Base-by-base conservation (phyloP, 129 eudicot species). In the Heracleum sosnowskyi region DNA sequence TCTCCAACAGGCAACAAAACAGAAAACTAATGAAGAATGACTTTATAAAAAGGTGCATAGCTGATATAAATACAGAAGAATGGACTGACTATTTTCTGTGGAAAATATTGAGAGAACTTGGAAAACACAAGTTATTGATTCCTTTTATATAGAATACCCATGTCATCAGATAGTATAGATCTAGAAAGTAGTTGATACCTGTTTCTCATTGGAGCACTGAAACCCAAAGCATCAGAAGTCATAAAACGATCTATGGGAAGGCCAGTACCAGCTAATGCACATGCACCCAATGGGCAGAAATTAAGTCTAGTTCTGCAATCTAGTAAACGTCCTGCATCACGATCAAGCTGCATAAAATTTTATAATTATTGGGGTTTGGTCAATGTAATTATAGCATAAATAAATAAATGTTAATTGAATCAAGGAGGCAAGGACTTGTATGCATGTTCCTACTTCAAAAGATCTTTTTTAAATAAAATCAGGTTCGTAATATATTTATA, bases 231-330 rank as follows among this genome's bases (percentile, higher is more conserved):
- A 80, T 87, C 86, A 44, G 97, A 89, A 71, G 99, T 96, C 97
- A 92, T 92, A 85, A 96, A 89, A 76, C 99, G 86, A 74, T 96
- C 97, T 82, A 96, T 96, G 26, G 97, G 97, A 76, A 96, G 92
- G 81, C 99, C 97, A 74, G 97, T 96, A 44, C 99, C 99, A 80
- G 99, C 99, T 80, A 96, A 81, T 51, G 99, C 97, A 83, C 99
- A 96, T 71, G 99, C 99, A 84, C 99, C 99, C 80, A 96, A 83
- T 28, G 99, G 97, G 77, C 90, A 90, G 85, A 86, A 90, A 84
- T 96, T 96, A 84, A 89, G 60, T 80, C 99, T 89, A 31, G 51
- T 87, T 82, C 86, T 88, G 85, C 99, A 96, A 84, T 96, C 97
- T 77, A 70, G 76, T 72, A 96, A 83, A 64, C 97, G 97, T 37